Evolutionary conservation across 805 yeast species (phyloP).

Genomic region (Lachancea dasiensis): DNA sequence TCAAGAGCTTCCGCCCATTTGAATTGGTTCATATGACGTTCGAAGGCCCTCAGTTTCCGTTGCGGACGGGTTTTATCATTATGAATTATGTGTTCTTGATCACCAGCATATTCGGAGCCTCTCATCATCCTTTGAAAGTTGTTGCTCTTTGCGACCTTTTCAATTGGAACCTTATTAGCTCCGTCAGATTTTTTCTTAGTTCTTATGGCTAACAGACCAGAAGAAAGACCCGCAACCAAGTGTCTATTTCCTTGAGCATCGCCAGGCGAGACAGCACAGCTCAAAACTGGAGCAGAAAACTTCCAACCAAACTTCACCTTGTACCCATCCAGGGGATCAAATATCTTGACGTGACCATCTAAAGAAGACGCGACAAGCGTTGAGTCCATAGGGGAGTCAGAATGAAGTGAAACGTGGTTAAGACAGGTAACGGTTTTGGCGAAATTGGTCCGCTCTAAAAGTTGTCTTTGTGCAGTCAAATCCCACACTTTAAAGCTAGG

Average conservation of each 20-base stretch:
- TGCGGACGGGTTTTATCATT: conserved; percentile 49
- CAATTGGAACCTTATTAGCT: conserved; percentile 7
- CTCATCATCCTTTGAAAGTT: conserved; percentile 78
- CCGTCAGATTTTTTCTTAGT: conserved; percentile 65
- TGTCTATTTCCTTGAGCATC: conserved; percentile 49
- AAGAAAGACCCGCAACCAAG: conserved; percentile 84
- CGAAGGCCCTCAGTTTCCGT: conserved; percentile 74
- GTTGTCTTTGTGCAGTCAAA: conserved; percentile 60
- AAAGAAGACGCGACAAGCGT: conserved; percentile 85
- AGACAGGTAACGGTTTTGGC: conserved; percentile 90
- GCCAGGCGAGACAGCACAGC: conserved; percentile 82
- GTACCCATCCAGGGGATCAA: conserved; percentile 74
- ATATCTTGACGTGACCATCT: conserved; percentile 96
- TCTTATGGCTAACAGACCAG: conserved; percentile 83
- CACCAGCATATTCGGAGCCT: conserved; percentile 89
- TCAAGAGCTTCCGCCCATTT: conserved; percentile 92
- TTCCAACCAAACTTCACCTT: conserved; percentile 96
- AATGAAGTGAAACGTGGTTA: conserved; percentile 29
- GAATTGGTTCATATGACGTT: conserved; percentile 77
- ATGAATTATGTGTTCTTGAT: conserved; percentile 68
- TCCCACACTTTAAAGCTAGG: conserved; percentile 89
- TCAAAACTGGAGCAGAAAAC: conserved; percentile 86
- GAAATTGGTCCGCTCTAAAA: conserved; percentile 75
- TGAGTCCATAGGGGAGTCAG: conserved; percentile 28
- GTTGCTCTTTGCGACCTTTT: conserved; percentile 35